Evolutionary conservation across 2,329 filamentous ascomycete genomes (phyloP).

Genomic region (Penicillium olsonii): DNA sequence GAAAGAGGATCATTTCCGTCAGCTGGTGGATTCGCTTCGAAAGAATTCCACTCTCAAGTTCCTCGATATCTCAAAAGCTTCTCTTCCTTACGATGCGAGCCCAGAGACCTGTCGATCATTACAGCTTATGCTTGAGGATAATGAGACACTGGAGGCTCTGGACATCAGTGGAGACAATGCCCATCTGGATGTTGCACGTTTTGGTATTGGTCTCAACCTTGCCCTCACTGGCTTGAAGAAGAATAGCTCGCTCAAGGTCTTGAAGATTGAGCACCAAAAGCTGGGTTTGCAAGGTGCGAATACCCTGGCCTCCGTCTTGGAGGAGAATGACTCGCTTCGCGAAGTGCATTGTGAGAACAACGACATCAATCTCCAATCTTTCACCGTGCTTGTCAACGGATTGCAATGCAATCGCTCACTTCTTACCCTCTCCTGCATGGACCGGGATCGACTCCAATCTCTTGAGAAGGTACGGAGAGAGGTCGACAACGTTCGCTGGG

Average conservation of each 20-base stretch:
- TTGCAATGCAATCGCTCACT: conserved; percentile 66
- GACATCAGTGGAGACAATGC: conserved; percentile 73
- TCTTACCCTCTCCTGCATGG: conserved; percentile 64
- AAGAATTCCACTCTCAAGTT: conserved; percentile 64
- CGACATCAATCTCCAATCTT: conserved; percentile 69
- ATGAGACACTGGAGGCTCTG: conserved; percentile 65
- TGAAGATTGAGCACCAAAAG: conserved; percentile 69
- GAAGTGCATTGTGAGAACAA: conserved; percentile 73
- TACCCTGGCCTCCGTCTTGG: conserved; percentile 67
- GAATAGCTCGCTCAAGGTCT: conserved; percentile 62
- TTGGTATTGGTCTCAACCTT: conserved; percentile 68
- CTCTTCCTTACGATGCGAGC: conserved; percentile 68
- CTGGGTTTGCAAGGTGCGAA: conserved; percentile 69
- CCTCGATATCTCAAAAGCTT: conserved; percentile 70
- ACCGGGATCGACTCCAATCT: conserved; percentile 61
- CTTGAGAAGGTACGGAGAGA: conserved; percentile 61
- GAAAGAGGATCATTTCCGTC: conserved; percentile 64
- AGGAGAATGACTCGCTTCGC: conserved; percentile 62
- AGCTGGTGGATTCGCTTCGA: conserved; percentile 62
- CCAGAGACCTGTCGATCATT: conserved; percentile 67
- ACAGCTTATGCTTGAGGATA: conserved; percentile 65
- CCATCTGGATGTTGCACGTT: conserved; percentile 68
- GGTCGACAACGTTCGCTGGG: conserved; percentile 53
- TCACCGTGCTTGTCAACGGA: conserved; percentile 68
- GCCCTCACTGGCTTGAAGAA: conserved; percentile 65